phyloP scores from a whole-genome alignment of 805 yeast genomes.

The Kluyveromyces wickerhamii region DNA sequence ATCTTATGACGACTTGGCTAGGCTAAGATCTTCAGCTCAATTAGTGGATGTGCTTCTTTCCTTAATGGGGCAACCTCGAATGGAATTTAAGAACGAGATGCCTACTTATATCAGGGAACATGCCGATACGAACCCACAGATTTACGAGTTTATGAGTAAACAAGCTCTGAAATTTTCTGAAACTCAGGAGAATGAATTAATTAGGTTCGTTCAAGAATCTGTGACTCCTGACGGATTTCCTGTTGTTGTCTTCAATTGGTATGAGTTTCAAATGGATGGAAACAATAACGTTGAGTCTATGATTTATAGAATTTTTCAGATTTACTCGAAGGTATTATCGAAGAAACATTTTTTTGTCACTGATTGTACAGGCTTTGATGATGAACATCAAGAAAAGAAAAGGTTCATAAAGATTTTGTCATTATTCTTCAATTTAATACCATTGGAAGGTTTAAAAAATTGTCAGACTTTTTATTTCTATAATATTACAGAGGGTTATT shows the following conservation, averaged over 20 bases:
- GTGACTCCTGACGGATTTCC: slow-evolving; percentile 70
- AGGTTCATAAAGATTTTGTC: slow-evolving; percentile 14
- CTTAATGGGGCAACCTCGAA: slow-evolving; percentile 51
- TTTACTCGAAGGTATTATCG: slow-evolving; percentile 65
- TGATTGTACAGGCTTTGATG: slow-evolving; percentile 60
- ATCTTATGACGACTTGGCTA: slow-evolving; percentile 15
- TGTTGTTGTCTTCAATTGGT: slow-evolving; percentile 46
- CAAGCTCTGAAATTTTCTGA: slow-evolving; percentile 49
- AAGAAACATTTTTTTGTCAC: slow-evolving; percentile 51
- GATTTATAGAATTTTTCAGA: slow-evolving; percentile 53
- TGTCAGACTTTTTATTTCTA: slow-evolving; percentile 46
- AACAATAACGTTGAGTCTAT: slow-evolving; percentile 41
- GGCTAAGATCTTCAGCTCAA: slow-evolving; percentile 27
- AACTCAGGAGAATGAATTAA: slow-evolving; percentile 29
- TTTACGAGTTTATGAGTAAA: slow-evolving; percentile 68
- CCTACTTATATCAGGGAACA: slow-evolving; percentile 45
- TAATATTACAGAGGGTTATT: slow-evolving; percentile 30
- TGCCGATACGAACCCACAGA: slow-evolving; percentile 40
- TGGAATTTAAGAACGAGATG: slow-evolving; percentile 47
- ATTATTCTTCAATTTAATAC: slow-evolving; percentile 39
- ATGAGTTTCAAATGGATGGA: slow-evolving; percentile 28
- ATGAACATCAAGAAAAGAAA: slow-evolving; percentile 15
- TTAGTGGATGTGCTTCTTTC: slow-evolving; percentile 41
- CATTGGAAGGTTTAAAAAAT: slow-evolving; percentile 43
- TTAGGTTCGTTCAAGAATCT: slow-evolving; percentile 50